A percentile compares a stretch with the other conserved stretches of the same genome.
These are phyloP conservation scores for Litsea cubeba DNA, from an alignment of 164 flowering plant genomes.

Conservation along the genomic window DNA sequence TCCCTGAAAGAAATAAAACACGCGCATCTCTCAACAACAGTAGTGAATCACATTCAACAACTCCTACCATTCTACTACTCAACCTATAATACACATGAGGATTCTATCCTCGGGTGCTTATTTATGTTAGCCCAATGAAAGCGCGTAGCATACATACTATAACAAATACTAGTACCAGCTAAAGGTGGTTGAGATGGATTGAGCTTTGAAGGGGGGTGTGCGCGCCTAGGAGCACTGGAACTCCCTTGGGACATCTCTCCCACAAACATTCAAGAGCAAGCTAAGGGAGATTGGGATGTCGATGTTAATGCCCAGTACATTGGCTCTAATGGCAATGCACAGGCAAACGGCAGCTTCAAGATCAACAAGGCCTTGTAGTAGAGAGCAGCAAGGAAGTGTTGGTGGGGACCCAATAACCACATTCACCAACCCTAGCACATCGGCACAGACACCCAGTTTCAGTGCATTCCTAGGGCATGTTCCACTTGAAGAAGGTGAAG, in stretches of 20 bases:
- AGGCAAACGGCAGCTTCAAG: slow-evolving; percentile 76
- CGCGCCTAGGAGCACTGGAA: slow-evolving; percentile 32
- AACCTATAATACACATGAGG: not conserved
- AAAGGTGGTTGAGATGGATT: not conserved
- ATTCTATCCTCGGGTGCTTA: not conserved
- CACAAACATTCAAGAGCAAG: slow-evolving; percentile 59
- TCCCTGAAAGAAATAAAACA: not conserved
- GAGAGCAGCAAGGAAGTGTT: slow-evolving; percentile 57
- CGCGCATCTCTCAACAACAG: not conserved
- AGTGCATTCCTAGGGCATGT: slow-evolving; percentile 64
- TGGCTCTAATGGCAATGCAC: slow-evolving; percentile 74
- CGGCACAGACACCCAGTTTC: slow-evolving; percentile 63
- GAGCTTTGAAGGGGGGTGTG: not conserved
- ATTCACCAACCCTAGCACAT: slow-evolving; percentile 41
- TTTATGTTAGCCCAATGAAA: no score
- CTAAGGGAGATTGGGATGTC: slow-evolving; percentile 48
- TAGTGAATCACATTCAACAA: not conserved
- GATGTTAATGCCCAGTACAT: slow-evolving; percentile 47
- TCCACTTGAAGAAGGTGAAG: not conserved
- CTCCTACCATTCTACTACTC: not conserved
- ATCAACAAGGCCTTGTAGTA: slow-evolving; percentile 48
- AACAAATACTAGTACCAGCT: not conserved
- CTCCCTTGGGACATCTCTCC: slow-evolving; percentile 36
- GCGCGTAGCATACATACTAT: not conserved
- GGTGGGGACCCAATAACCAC: slow-evolving; percentile 52